These are phyloP conservation scores for Apiotrichum laibachii DNA, from an alignment of 1,284 basidiomycete genomes.

Conservation along the genomic window DNA sequence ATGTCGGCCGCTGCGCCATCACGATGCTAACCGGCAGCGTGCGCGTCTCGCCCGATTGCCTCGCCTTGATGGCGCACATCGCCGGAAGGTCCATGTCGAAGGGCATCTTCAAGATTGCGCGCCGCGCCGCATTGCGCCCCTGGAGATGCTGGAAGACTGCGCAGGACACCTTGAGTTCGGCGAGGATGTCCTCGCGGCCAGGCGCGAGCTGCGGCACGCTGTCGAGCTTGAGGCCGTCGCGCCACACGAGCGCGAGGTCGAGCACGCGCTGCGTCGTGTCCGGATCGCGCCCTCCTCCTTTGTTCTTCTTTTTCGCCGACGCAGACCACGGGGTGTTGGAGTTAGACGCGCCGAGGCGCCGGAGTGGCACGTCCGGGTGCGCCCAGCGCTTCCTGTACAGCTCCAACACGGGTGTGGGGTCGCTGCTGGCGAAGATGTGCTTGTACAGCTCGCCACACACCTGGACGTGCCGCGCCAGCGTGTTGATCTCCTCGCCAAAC, in stretches of 20 bases:
- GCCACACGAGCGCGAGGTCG: slow-evolving; percentile 32
- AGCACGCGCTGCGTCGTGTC: slow-evolving; percentile 11
- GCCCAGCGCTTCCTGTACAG: slow-evolving; percentile 3
- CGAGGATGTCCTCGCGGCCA: neutral
- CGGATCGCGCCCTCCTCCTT: neutral
- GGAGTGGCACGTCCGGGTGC: too few species aligned
- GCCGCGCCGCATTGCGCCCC: too few species aligned
- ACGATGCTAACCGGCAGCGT: neutral
- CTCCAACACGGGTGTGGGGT: slow-evolving; percentile 2
- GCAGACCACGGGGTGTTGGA: too few species aligned
- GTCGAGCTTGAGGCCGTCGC: slow-evolving; percentile 2
- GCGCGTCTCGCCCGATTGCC: neutral
- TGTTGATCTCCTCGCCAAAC: slow-evolving; percentile 2
- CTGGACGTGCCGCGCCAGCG: slow-evolving; percentile 8
- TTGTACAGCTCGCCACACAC: slow-evolving; percentile 7
- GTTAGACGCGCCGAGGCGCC: too few species aligned
- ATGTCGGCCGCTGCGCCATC: neutral
- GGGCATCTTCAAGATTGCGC: neutral
- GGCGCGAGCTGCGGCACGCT: slow-evolving; percentile 4
- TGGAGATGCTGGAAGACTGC: neutral
- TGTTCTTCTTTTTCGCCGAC: neutral
- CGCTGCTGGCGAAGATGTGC: slow-evolving; percentile 1
- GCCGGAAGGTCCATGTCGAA: slow-evolving; percentile 40
- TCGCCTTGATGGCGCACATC: slow-evolving; percentile 31
- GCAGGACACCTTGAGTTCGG: slow-evolving; percentile 12